Base-by-base conservation (phyloP, 768 basidiomycete species). In the Mycena vulgaris region DNA sequence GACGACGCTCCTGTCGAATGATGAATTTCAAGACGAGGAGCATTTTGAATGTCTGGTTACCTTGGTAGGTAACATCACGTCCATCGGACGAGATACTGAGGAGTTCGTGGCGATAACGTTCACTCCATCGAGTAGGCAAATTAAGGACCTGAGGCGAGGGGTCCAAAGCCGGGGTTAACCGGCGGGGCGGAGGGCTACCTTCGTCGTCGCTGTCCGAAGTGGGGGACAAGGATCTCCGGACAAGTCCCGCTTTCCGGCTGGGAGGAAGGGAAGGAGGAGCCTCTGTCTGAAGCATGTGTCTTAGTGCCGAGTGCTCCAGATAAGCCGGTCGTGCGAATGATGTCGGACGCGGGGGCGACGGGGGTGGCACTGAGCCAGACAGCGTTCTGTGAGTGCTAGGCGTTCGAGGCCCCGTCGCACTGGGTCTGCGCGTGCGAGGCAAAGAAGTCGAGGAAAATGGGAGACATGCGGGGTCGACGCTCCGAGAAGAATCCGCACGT, bases 111-210 rank as follows among this genome's bases (percentile, higher is more conserved):
- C 92, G 87, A 69, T 88, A 88, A 74, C 90, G 88, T 53, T 93
- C 90, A 77, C 89, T 92, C 95, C 94, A 95, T 45, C 93, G 87
- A 4, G 92, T 92, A 23, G 95, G 95, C 25, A 96, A 79, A 67
- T 85, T 82, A 71, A 94, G 80, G 19, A 86, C 77, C 48, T 80
- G 80, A 65, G 83, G 81, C 47, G 82, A 83, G 33, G 85, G 77
- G 37, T 79, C 63, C 57, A 78, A 27, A 53, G 78, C 66, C 62
- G 80, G 78, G 7, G 83, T 70, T 40, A 85, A 82, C 47, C 83
- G 83, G 39, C 87, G 88, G 52, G 87, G 87, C 75, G 83, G 88
- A 68, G 83, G 80, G 61, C 80, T 85, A 56, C 87, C 88, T 49
- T 93, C 92, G 27, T 93, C 92, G 63, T 93, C 92, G 72, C 89